These are phyloP conservation scores for Fomes fomentarius DNA, from an alignment of 1,284 basidiomycete genomes.

Conservation along the genomic window DNA sequence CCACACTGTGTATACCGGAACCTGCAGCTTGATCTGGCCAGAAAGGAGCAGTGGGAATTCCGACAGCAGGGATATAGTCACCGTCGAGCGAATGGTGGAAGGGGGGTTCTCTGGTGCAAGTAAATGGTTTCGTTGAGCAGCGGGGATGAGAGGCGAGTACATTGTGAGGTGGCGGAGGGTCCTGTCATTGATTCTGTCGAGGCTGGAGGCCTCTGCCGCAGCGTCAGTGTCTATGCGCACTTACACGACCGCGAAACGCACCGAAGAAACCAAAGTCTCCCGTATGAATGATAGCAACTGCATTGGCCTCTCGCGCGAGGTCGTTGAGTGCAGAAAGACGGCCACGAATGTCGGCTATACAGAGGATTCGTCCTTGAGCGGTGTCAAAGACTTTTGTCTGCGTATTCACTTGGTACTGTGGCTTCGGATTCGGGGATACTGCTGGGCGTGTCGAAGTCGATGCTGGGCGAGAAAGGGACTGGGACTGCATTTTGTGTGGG, in stretches of 20 bases:
- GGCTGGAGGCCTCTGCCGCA: constrained; percentile 69
- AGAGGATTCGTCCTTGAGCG: constrained; percentile 87
- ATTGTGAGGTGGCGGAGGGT: constrained; percentile 95
- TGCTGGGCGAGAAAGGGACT: constrained; percentile 53
- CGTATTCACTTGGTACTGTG: constrained; percentile 64
- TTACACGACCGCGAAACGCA: constrained; percentile 36
- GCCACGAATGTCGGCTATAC: constrained; percentile 95
- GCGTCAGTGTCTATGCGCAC: constrained; percentile 7
- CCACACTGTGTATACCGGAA: constrained; percentile 97
- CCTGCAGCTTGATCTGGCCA: constrained; percentile 84
- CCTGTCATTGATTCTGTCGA: constrained; percentile 91
- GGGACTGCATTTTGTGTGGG: constrained; percentile 37
- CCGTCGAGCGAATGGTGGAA: constrained; percentile 62
- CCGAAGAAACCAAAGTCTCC: constrained; percentile 99
- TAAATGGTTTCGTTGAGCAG: constrained; percentile 80
- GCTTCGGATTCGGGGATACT: constrained; percentile 57
- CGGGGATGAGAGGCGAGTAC: constrained; percentile 95
- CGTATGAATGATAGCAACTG: constrained; percentile 96
- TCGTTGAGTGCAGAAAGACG: constrained; percentile 87
- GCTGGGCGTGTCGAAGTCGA: constrained; percentile 60
- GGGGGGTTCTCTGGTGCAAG: constrained; percentile 69
- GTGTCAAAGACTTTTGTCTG: constrained; percentile 78
- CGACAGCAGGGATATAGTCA: constrained; percentile 79
- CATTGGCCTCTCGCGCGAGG: constrained; percentile 86
- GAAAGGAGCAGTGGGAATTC: constrained; percentile 93